phyloP scores from a whole-genome alignment of 2,329 filamentous ascomycete species.

The Aspergillus sp. region DNA sequence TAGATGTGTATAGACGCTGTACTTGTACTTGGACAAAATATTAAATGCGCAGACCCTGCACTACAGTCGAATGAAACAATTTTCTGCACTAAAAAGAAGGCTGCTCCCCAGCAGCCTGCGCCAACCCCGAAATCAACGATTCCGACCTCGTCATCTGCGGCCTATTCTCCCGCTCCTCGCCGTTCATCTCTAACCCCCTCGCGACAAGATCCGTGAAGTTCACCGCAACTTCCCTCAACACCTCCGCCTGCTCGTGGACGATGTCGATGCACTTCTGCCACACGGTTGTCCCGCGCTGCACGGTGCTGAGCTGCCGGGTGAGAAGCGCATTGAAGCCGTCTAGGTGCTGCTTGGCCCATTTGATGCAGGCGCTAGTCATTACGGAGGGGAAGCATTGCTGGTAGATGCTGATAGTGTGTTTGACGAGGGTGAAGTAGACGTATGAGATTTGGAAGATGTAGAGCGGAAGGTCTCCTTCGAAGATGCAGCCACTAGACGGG shows the following conservation, averaged over 20 bases:
- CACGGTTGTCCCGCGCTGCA: slow-evolving; percentile 65
- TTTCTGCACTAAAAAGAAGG: not conserved
- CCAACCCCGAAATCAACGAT: slow-evolving; percentile 2
- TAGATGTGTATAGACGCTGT: too few species aligned
- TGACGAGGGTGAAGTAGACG: slow-evolving; percentile 90
- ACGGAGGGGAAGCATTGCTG: slow-evolving; percentile 76
- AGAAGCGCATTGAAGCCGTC: slow-evolving; percentile 84
- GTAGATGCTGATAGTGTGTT: slow-evolving; percentile 86
- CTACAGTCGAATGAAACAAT: too few species aligned
- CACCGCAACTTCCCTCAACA: slow-evolving; percentile 77
- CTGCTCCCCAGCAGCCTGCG: not conserved
- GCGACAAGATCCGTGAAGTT: slow-evolving; percentile 83
- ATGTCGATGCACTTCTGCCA: slow-evolving; percentile 80
- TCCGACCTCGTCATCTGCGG: slow-evolving; percentile 21
- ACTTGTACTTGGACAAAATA: too few species aligned
- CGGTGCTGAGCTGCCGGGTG: slow-evolving; percentile 76
- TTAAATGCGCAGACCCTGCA: too few species aligned
- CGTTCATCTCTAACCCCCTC: slow-evolving; percentile 36
- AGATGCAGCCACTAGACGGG: slow-evolving; percentile 70
- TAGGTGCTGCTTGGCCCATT: slow-evolving; percentile 95
- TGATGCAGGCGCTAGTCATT: slow-evolving; percentile 91
- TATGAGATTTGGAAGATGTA: slow-evolving; percentile 96
- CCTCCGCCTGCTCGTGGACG: slow-evolving; percentile 70
- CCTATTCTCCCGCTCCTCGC: slow-evolving; percentile 11
- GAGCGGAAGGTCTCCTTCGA: slow-evolving; percentile 83